Percentiles rank a stretch among this genome's conserved stretches.
Evolutionary conservation across 108 stramenopile genomes (phyloP).

Genomic region (Skeletonema grethae): DNA sequence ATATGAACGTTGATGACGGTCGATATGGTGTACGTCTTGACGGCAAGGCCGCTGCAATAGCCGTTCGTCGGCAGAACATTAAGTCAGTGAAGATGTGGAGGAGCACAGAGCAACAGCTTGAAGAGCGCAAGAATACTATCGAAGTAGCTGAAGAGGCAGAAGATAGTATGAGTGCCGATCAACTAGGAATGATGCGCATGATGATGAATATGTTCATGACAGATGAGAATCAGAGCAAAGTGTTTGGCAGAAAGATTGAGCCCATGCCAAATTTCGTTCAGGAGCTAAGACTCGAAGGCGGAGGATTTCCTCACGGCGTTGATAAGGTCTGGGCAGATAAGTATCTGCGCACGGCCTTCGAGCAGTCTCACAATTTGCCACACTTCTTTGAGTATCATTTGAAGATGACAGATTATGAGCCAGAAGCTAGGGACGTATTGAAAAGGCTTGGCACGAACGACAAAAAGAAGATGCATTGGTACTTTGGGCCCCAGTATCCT

Average conservation of each 20-base stretch:
- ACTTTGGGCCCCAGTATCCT: not conserved
- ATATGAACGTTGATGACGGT: not conserved
- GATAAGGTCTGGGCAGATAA: conserved; percentile 29
- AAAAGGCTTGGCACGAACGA: conserved; percentile 26
- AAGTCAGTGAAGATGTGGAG: conserved; percentile 9
- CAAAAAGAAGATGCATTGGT: conserved; percentile 10
- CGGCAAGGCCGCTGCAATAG: conserved; percentile 7
- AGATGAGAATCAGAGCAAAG: conserved; percentile 18
- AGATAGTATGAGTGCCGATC: conserved; percentile 4
- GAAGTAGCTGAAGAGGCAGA: not conserved
- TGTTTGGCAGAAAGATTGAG: conserved; percentile 29
- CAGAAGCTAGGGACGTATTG: conserved; percentile 6
- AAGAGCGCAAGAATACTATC: not conserved
- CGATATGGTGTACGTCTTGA: conserved; percentile 25
- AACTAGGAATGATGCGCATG: conserved; percentile 19
- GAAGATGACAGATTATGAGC: conserved; percentile 13
- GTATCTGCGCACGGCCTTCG: conserved; percentile 19
- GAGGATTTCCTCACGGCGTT: conserved; percentile 21
- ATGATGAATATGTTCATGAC: conserved; percentile 27
- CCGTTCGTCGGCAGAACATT: not conserved
- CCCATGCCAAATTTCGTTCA: conserved; percentile 22
- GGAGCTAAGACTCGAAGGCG: conserved; percentile 7
- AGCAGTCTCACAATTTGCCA: conserved; percentile 18
- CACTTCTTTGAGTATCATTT: conserved; percentile 24
- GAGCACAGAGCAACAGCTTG: not conserved